Conservation (phyloP, 169 alveolate species). For the Plasmodium yoelii region DNA sequence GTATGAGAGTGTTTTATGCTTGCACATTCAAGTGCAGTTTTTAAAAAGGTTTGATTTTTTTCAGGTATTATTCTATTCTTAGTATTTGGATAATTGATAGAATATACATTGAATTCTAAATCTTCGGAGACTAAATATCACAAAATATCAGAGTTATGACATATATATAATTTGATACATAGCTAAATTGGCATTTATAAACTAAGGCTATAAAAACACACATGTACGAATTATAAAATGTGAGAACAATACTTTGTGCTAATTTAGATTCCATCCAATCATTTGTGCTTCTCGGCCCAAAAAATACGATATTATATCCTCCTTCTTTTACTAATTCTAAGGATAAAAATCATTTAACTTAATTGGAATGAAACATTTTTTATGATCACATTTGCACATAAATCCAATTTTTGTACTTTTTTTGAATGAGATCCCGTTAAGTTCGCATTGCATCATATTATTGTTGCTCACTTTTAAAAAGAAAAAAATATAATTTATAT, state of each 20-base stretch:
- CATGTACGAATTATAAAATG: too few species aligned
- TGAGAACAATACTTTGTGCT: conserved; percentile 32
- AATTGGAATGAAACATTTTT: not conserved
- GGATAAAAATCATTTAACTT: not conserved
- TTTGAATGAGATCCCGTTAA: conserved; percentile 61
- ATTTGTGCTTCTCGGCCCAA: conserved; percentile 65
- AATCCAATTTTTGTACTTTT: conserved; percentile 26
- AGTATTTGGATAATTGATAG: conserved; percentile 53
- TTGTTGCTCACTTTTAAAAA: conserved; percentile 32
- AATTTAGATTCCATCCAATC: conserved; percentile 57
- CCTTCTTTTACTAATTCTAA: conserved; percentile 46
- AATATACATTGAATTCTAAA: conserved; percentile 40
- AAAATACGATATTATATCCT: conserved; percentile 58
- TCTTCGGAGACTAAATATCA: conserved; percentile 25
- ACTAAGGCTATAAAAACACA: too few species aligned
- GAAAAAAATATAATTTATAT: not conserved
- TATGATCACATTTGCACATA: not conserved
- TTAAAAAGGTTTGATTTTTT: conserved; percentile 36
- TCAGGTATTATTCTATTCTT: conserved; percentile 22
- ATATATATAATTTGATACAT: not conserved
- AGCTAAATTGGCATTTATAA: not conserved
- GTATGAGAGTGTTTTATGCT: conserved; percentile 27
- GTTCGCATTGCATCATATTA: conserved; percentile 22
- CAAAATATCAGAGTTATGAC: not conserved
- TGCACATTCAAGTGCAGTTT: conserved; percentile 55